Base-by-base conservation (phyloP, 2,329 filamentous ascomycete species). In the Ophiostoma australiae region DNA sequence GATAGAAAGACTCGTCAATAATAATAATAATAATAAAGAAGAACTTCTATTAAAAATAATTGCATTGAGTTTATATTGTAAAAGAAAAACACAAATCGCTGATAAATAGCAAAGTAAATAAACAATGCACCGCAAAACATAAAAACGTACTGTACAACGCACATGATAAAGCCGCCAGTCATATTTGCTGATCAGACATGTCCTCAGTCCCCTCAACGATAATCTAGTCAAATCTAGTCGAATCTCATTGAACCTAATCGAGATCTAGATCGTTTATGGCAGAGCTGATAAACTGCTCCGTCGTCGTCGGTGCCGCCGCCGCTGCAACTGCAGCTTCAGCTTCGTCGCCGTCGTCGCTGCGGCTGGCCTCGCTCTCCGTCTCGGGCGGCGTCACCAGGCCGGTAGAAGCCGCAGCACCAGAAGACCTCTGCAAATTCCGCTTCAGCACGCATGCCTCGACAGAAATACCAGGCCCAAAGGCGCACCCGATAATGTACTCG, bases 391-490 rank as follows among this genome's bases (percentile, higher is more conserved):
- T 86, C 72, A 83, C 82, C 39, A 85, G 73, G 7, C 82, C 83
- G 23, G 75, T 77, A 48, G 44, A 48, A 17, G 17, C 17, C 20
- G 17, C 15, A 39, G 37, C 8, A 39, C 1, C 37, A 39, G 37
- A 39, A 39, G 37, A 39, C 6, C 70, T 55, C 39, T 73, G 75
- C 76, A 81, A 74, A 69, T 82, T 81, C 13, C 87, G 80, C 79
- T 84, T 88, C 75, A 91, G 78, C 79, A 91, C 82, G 76, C 87
- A 89, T 85, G 89, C 89, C 80, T 91, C 89, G 39, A 91, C 84
- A 5, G 86, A 78, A 74, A 92, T 87, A 0, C 90, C 90, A 0
- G 90, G 90, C 0, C 90, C 90, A 76, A 92, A 92, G 1, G 89
- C 89, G 74, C 88, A 89, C 1, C 86, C 89, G 1, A 91, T 84